phyloP scores from a whole-genome alignment of 2,329 filamentous ascomycete species.

The Alternaria panax region DNA sequence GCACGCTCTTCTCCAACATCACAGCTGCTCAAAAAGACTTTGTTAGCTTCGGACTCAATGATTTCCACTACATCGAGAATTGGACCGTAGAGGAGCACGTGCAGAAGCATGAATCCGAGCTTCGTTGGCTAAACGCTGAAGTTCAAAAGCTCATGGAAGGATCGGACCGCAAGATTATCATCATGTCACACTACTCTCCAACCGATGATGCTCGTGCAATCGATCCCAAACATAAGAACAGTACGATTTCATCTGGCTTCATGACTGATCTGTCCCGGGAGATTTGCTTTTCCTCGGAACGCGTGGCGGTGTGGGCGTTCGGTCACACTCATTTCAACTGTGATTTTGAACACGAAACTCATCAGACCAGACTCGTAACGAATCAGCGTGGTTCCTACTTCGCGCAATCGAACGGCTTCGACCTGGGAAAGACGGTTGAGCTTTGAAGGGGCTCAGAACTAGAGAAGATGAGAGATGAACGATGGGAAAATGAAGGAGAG shows the following conservation, averaged over 20 bases:
- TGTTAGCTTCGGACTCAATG: constrained; percentile 4
- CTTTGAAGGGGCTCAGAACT: too few species aligned
- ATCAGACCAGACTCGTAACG: constrained; percentile 42
- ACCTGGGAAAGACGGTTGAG: too few species aligned
- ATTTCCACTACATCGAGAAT: constrained; percentile 6
- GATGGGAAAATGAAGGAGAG: too few species aligned
- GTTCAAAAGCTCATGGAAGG: constrained; percentile 21
- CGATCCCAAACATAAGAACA: constrained; percentile 46
- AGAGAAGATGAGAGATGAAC: too few species aligned
- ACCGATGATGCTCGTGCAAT: constrained; percentile 42
- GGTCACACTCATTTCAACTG: constrained; percentile 61
- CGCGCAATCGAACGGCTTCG: constrained; percentile 11
- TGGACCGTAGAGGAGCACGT: constrained; percentile 48
- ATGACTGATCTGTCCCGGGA: constrained; percentile 51
- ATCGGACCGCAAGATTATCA: constrained; percentile 38
- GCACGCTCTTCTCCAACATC: not conserved
- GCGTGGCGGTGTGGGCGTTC: constrained; percentile 57
- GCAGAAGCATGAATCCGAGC: constrained; percentile 48
- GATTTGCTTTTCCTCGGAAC: constrained; percentile 44
- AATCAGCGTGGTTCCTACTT: constrained; percentile 54
- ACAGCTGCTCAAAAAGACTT: not conserved
- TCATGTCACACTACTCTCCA: constrained; percentile 57
- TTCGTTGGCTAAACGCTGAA: constrained; percentile 56
- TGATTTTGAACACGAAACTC: constrained; percentile 31
- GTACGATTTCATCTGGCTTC: constrained; percentile 46